Evolutionary conservation across 129 eudicot genomes (phyloP), one percentile per base, ranked within the genome.

Genomic region (Flaveria sonorensis): DNA sequence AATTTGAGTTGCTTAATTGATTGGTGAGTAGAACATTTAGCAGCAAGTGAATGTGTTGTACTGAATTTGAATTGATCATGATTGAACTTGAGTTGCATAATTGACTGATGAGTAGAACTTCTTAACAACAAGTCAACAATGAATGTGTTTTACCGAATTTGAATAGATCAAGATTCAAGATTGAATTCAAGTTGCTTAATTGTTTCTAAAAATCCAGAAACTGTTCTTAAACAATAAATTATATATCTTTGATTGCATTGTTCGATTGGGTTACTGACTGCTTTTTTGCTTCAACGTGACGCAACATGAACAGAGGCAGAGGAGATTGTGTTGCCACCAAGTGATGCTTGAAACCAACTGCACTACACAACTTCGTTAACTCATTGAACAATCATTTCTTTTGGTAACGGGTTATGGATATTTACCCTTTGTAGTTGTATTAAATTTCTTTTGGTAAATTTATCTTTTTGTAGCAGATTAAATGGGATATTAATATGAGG

Each of bases 381-480:
- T 46, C 66, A 40, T 65, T 67, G 19, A 40, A 42, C 53, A 42
- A 36, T 15, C 11, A 9, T 64, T 24, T 6, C 21, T 70, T 76
- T 77, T 68, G 51, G 48, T 68, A 39, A 53, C 42, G 5, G 40
- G 67, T 39, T 59, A 70, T 70, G 18, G 36, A 32, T 26, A 63
- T 63, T 68, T 46, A 15, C 23, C 59, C 70, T 8, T 73, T 62
- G 83, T 80, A 80, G 70, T 43, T 73, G 68, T 50, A 74, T 60
- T 40, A 20, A 19, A 10, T 66, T 67, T 68, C 70, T 43, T 75
- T 81, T 24, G 59, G 80, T 74, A 74, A 81, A 75, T 68, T 23
- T n/a, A 43, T 6, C 11, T 56, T 74, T 81, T 81, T 81, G 83
- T 81, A 81, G 84, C 62, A 43, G 84, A 46, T 81, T 67, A 20